These are phyloP conservation scores for Tripidium arundinaceum DNA, from an alignment of 202 grass and related monocot species.

Conservation along the genomic window DNA sequence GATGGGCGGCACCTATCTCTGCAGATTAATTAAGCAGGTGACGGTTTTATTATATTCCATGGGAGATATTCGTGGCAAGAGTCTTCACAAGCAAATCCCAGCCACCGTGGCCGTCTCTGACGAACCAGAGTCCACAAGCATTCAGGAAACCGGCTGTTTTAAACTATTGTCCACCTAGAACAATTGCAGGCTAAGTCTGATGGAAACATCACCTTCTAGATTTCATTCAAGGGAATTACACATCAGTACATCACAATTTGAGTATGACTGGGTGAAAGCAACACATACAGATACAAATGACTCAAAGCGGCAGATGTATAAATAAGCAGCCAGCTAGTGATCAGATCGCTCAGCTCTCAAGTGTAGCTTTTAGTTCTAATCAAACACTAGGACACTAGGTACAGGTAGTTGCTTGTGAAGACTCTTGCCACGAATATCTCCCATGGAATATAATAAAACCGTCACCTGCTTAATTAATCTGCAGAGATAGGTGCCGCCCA, in stretches of 20 bases:
- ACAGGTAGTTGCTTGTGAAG: not conserved
- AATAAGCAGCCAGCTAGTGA: not conserved
- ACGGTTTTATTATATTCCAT: slow-evolving; percentile 15
- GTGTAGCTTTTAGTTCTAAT: not conserved
- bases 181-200: not conserved
- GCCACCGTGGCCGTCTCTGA: not conserved
- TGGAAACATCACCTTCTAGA: not conserved
- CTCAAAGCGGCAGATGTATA: slow-evolving; percentile 5
- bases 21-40: not conserved
- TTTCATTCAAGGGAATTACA: not conserved
- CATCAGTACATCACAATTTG: not conserved
- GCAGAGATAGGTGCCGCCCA: not conserved
- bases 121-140: not conserved
- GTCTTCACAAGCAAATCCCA: not conserved
- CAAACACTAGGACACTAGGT: not conserved
- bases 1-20: slow-evolving; percentile 1
- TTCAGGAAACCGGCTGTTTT: not conserved
- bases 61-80: not conserved
- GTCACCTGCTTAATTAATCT: slow-evolving; percentile 9
- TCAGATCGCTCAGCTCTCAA: not conserved
- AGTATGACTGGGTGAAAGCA: slow-evolving; percentile 17
- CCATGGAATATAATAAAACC: not conserved
- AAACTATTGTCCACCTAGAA: not conserved
- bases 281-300: not conserved
- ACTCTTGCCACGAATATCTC: not conserved